Evolutionary conservation across 495 filamentous ascomycete species (phyloP).

Genomic region (Penicillium malachiteum): DNA sequence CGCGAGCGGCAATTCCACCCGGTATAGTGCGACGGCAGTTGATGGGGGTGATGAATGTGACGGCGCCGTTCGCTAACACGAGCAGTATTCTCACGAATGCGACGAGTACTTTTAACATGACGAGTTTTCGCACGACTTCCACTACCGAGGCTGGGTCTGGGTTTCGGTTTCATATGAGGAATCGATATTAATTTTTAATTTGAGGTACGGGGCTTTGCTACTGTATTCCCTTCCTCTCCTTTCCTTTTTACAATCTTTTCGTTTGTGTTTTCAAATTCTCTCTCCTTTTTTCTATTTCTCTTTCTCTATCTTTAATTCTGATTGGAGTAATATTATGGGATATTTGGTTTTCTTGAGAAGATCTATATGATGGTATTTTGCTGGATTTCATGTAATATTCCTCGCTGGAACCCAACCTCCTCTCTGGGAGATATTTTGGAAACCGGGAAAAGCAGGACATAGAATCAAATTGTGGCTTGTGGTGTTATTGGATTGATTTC

Average conservation of each 20-base stretch:
- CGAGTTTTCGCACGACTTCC: not conserved
- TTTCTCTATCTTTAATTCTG: not conserved
- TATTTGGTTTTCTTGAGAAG: not conserved
- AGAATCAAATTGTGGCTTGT: not conserved
- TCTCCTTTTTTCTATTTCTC: too few species aligned
- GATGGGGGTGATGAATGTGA: slow-evolving; percentile 12
- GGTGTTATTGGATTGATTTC: too few species aligned
- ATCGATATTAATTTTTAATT: not conserved
- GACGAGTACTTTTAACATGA: slow-evolving; percentile 15
- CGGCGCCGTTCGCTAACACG: slow-evolving; percentile 19
- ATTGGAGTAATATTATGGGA: not conserved
- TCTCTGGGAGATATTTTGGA: too few species aligned
- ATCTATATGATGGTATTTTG: not conserved
- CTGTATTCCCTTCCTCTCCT: not conserved
- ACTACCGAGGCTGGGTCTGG: not conserved
- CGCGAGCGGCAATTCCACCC: slow-evolving; percentile 8
- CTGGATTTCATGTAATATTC: not conserved
- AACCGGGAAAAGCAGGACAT: not conserved
- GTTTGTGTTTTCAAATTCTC: not conserved
- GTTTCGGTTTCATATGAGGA: slow-evolving; percentile 1
- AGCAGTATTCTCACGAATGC: slow-evolving; percentile 14
- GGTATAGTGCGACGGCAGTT: slow-evolving; percentile 15
- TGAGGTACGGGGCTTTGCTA: not conserved
- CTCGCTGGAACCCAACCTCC: not conserved
- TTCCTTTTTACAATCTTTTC: not conserved